phyloP scores from a whole-genome alignment of 2,329 filamentous ascomycete genomes.

The Phyllosticta citriasiana region DNA sequence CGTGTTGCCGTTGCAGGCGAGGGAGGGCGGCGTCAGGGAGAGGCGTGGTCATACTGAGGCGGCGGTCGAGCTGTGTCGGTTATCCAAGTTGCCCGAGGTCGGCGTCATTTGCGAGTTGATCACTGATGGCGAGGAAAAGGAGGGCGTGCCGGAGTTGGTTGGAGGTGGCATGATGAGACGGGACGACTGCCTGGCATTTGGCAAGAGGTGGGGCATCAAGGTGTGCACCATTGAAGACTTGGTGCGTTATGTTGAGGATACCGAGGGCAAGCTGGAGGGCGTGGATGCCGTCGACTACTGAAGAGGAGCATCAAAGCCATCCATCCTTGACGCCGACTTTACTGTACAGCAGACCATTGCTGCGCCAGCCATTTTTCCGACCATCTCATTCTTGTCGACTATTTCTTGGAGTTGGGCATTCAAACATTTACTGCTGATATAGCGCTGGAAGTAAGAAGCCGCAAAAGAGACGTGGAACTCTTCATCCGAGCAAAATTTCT shows the following conservation, averaged over 20 bases:
- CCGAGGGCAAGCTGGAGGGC: slow-evolving; percentile 45
- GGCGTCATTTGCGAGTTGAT: slow-evolving; percentile 89
- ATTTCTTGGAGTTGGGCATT: neutral
- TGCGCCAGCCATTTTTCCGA: neutral
- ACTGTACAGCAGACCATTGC: neutral
- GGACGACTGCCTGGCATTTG: slow-evolving; percentile 82
- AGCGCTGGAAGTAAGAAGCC: neutral
- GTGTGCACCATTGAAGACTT: slow-evolving; percentile 94
- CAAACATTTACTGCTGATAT: neutral
- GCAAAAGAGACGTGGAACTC: neutral
- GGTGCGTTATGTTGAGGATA: slow-evolving; percentile 67
- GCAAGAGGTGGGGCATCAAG: slow-evolving; percentile 76
- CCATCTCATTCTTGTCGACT: neutral
- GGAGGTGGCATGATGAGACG: slow-evolving; percentile 84
- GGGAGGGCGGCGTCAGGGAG: slow-evolving; percentile 69
- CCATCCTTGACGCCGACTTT: neutral
- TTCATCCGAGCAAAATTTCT: neutral
- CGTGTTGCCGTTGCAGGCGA: slow-evolving; percentile 73
- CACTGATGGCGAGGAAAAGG: slow-evolving; percentile 66
- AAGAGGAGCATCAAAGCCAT: neutral
- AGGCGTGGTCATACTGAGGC: slow-evolving; percentile 88
- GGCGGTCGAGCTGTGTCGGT: slow-evolving; percentile 75
- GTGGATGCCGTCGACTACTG: slow-evolving; percentile 15
- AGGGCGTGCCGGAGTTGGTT: slow-evolving; percentile 54
- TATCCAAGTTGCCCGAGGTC: slow-evolving; percentile 68